phyloP scores from a whole-genome alignment of 805 yeast species.

The Kodamaea jinghongensis region DNA sequence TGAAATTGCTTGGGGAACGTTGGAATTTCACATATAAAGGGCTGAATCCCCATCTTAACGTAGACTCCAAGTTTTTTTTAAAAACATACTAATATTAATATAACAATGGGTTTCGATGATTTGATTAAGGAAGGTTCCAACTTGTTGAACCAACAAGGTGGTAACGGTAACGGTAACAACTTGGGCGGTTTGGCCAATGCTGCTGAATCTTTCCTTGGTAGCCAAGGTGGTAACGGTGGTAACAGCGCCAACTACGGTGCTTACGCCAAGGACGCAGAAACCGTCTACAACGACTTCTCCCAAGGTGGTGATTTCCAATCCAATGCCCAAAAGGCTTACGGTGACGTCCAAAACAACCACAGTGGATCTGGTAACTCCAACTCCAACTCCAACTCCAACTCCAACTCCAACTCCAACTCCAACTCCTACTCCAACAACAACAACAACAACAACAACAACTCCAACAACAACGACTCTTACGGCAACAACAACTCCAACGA shows the following conservation, averaged over 20 bases:
- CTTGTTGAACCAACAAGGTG: constrained; percentile 5
- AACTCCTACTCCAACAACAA: not conserved
- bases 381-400: constrained; percentile 1
- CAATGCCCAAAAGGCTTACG: constrained; percentile 37
- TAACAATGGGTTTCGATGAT: constrained; percentile 30
- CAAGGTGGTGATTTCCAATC: constrained; percentile 27
- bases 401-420: not conserved
- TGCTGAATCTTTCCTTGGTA: constrained; percentile 15
- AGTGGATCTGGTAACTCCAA: constrained; percentile 9
- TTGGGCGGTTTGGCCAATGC: constrained; percentile 20
- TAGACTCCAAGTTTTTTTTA: too few relatives aligned
- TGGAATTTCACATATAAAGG: too few relatives aligned
- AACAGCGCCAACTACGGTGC: constrained; percentile 17
- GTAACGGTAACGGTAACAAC: constrained; percentile 20
- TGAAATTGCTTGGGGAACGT: too few relatives aligned
- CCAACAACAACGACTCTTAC: constrained; percentile 1
- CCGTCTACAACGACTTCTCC: constrained; percentile 32
- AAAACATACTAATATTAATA: not conserved
- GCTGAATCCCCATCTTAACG: too few relatives aligned
- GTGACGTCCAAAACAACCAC: constrained; percentile 26
- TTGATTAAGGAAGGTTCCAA: constrained; percentile 14
- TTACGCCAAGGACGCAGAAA: constrained; percentile 32
- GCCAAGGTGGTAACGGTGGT: constrained; percentile 21
- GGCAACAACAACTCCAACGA: constrained; percentile 4
- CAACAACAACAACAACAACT: constrained; percentile 2